Conservation (phyloP, 148 eudicot genomes). For the Silene conica region DNA sequence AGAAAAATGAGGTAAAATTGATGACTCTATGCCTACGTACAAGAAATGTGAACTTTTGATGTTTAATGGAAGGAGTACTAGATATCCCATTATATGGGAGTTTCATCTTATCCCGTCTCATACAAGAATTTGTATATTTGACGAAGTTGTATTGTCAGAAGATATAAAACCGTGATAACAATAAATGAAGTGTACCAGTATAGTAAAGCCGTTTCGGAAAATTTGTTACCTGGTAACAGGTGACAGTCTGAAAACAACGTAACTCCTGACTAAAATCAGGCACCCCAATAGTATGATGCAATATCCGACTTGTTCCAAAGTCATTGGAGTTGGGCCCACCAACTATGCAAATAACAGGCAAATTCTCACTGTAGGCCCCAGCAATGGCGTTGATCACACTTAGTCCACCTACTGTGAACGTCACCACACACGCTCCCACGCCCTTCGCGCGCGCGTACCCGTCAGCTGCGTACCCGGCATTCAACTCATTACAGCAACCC, state of each 20-base stretch:
- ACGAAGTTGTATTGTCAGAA: no score
- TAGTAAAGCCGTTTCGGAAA: neutral
- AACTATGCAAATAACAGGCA: slow-evolving; percentile 72
- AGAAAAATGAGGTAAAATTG: no score
- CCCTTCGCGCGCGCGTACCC: slow-evolving; percentile 79
- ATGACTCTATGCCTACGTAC: no score
- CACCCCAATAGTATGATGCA: slow-evolving; percentile 74
- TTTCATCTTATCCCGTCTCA: no score
- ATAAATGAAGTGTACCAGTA: no score
- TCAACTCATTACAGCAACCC: slow-evolving; percentile 88
- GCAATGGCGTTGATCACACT: slow-evolving; percentile 72
- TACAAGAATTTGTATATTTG: no score
- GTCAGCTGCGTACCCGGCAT: slow-evolving; percentile 87
- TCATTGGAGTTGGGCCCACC: slow-evolving; percentile 90
- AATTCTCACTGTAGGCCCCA: slow-evolving; percentile 76
- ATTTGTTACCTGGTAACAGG: slow-evolving; percentile 52
- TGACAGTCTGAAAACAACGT: slow-evolving; percentile 62
- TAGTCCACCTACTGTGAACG: slow-evolving; percentile 76
- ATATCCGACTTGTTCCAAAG: slow-evolving; percentile 54
- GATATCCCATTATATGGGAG: no score
- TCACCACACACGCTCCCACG: slow-evolving; percentile 78
- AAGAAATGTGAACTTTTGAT: no score
- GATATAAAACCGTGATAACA: no score
- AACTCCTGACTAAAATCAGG: slow-evolving; percentile 77
- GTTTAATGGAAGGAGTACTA: no score